Base-by-base conservation (phyloP, 2,329 filamentous ascomycete genomes). In the Alternaria infectoria region DNA sequence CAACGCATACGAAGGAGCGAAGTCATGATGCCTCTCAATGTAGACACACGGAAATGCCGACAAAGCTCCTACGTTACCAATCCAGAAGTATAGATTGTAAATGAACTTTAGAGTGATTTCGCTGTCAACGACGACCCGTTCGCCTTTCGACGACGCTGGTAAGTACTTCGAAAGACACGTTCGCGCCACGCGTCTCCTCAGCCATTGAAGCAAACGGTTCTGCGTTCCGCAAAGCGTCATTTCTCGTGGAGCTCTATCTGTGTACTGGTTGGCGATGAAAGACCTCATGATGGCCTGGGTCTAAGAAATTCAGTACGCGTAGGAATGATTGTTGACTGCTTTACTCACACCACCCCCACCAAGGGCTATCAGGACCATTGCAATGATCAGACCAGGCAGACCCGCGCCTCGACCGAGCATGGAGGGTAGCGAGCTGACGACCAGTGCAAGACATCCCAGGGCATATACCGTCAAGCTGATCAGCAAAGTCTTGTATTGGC, bases 11-110 rank as follows among this genome's bases (percentile, higher is more conserved):
- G 88, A 90, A 2, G 85, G 85, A 85, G 89, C 86, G 79, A 92
- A 93, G 5, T 88, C 89, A 61, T 89, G 79, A 70, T 89, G 85
- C 61, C 86, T 81, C 77, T 93, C 91, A 82, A 92, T 86, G 74
- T 88, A 89, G 1, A 88, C 88, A 1, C 89, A 92, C 7, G 86
- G 88, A 69, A 79, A 74, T 57, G 87, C 82, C 0, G 87, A 91
- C 7, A 93, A 82, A 2, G 89, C 87, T n/a, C 90, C 91, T 15
- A 93, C 69, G 78, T 93, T 93, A 74, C 73, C 74, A 11, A 77
- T 49, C 80, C 80, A 82, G 59, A 79, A 83, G 58, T 77, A 79
- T 2, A 79, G 54, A 49, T 78, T 80, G 69, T 79, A 82, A 13
- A 82, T 79, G 62, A 77, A 81, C 51, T 78, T 74, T 0, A 81